A percentile compares a stretch with the other conserved stretches of the same genome.
These are phyloP conservation scores for Theileria annulata DNA, from an alignment of 169 alveolate species.

Conservation along the genomic window DNA sequence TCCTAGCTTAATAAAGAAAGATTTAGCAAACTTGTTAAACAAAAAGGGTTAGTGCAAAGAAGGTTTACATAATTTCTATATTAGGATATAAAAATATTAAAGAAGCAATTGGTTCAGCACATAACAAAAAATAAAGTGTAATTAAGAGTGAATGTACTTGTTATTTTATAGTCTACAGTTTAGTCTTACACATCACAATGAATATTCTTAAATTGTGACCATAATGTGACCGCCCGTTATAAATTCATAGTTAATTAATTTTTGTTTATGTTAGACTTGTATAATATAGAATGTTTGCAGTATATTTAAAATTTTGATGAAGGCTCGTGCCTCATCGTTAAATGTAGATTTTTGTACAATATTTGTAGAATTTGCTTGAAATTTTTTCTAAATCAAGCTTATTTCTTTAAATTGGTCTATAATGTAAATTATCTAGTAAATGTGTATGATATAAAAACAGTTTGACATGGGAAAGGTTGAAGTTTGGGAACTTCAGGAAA, in stretches of 20 bases:
- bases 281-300: not conserved
- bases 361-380: too few relatives aligned
- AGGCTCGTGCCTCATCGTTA: not conserved
- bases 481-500: constrained; percentile 46
- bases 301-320: too few relatives aligned
- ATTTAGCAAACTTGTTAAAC: constrained; percentile 36
- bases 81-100: constrained; percentile 46
- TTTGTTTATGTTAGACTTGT: too few relatives aligned
- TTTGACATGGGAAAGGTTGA: constrained; percentile 22
- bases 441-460: constrained; percentile 13
- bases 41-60: constrained; percentile 16
- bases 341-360: not conserved
- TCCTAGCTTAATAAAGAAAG: constrained; percentile 60
- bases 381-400: too few relatives aligned
- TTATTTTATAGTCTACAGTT: too few relatives aligned
- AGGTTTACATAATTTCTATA: too few relatives aligned
- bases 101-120: constrained; percentile 63
- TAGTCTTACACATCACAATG: not conserved
- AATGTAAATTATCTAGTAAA: not conserved
- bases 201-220: too few relatives aligned
- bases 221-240: not conserved
- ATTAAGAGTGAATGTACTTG: not conserved
- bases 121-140: not conserved
- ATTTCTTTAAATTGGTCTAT: too few relatives aligned
- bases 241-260: too few relatives aligned